phyloP scores from a whole-genome alignment of 1,284 basidiomycete species.

The Sporisorium iseilematis-ciliati region DNA sequence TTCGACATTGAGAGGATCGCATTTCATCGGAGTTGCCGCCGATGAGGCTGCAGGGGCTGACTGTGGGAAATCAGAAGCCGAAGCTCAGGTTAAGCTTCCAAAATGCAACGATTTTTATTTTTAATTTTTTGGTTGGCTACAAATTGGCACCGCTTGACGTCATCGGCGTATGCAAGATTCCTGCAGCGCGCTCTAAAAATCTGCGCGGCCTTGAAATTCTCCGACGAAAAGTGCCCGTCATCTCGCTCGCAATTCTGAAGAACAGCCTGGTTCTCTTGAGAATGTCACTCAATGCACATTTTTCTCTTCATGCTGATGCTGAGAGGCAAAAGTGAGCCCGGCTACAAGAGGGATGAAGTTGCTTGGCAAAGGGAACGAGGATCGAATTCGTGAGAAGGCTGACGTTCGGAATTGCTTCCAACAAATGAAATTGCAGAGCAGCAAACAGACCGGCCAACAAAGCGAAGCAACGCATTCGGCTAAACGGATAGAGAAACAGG shows the following conservation, averaged over 20 bases:
- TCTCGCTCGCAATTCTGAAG: background rate
- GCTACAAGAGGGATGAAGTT: background rate
- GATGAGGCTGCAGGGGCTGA: too few relatives aligned
- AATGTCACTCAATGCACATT: too few relatives aligned
- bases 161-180: slow-evolving; percentile 3
- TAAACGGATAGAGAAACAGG: background rate
- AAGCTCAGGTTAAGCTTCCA: too few relatives aligned
- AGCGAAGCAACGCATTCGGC: background rate
- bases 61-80: too few relatives aligned
- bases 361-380: background rate
- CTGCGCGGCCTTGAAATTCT: slow-evolving; percentile 18
- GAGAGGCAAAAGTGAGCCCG: background rate
- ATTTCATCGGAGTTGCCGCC: too few relatives aligned
- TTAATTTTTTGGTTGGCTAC: background rate
- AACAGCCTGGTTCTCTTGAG: background rate
- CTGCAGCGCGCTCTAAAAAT: slow-evolving; percentile 14
- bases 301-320: background rate
- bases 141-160: slow-evolving; percentile 22
- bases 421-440: background rate
- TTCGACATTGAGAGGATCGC: too few relatives aligned
- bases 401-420: slow-evolving; percentile 1
- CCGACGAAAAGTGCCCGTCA: slow-evolving; percentile 10
- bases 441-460: background rate
- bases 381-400: background rate
- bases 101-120: background rate